Base-by-base conservation (phyloP, 73 alveolate species). In the Diophrys sp. region DNA sequence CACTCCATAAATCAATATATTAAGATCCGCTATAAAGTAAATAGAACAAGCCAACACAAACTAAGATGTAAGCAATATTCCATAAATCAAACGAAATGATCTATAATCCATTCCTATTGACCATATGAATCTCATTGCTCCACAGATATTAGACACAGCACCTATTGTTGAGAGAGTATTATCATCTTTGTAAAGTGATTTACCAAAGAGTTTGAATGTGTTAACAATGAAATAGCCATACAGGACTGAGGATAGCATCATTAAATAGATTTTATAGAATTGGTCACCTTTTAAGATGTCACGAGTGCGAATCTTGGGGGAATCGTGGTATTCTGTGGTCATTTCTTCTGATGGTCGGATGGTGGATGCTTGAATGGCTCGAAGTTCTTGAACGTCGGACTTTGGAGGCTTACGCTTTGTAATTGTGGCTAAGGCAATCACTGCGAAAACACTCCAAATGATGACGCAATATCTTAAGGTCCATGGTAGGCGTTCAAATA, bases 121-220 rank as follows among this genome's bases (percentile, higher is more conserved):
- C 79, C 79, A 71, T 5, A 71, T 71, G 32, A 71, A 31, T 71
- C 79, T 71, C 32, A 71, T 29, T 31, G 54, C 79, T 30, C 79
- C 79, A 27, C 29, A 71, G 24, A 71, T 29, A 32, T 24, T 8
- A 23, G 33, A 1, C 23, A 71, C 5, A 18, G 79, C 29, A 5
- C 44, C 79, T 1, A 71, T 54, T 2, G 8, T 5, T 18, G 79
- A 14, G 26, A 71, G 27, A 11, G 23, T 23, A 32, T 29, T 1
- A 2, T 71, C 79, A 24, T 71, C 24, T 23, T 30, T 32, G 69
- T 14, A 23, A 11, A 14, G 23, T 2, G 2, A 23, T 23, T 23
- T 25, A 24, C 70, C 79, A 25, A 14, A 71, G 66, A 23, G 29
- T 54, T 71, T 71, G 66, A 18, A 71, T 28, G 25, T 29, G 33